These are phyloP conservation scores for Hygrocybe coccinea DNA, from an alignment of 768 basidiomycete genomes.

Conservation along the genomic window DNA sequence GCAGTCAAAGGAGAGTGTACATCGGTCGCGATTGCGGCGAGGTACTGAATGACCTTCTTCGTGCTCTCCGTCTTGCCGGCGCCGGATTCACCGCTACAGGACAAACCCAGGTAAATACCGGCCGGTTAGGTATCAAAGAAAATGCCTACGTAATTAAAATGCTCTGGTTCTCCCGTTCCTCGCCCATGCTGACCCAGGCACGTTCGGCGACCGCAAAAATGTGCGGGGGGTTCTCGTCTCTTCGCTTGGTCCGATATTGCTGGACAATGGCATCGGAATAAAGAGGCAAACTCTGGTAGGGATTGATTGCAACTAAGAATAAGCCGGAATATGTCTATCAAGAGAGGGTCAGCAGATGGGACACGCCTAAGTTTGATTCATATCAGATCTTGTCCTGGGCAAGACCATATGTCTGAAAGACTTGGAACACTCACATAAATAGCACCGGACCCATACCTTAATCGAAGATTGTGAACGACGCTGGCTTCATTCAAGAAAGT, in stretches of 20 bases:
- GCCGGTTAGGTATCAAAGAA: not conserved
- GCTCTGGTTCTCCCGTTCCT: slow-evolving; percentile 94
- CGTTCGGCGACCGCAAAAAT: slow-evolving; percentile 96
- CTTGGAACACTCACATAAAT: slow-evolving; percentile 69
- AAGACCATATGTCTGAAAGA: not conserved
- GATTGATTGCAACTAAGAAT: slow-evolving; percentile 98
- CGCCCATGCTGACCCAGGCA: slow-evolving; percentile 98
- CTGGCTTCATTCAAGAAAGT: slow-evolving; percentile 98
- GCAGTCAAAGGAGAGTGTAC: slow-evolving; percentile 50
- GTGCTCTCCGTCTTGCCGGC: slow-evolving; percentile 99
- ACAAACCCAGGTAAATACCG: slow-evolving; percentile 10
- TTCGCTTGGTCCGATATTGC: slow-evolving; percentile 83
- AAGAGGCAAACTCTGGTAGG: slow-evolving; percentile 86
- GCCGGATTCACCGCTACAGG: slow-evolving; percentile 86
- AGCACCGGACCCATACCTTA: slow-evolving; percentile 84
- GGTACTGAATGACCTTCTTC: slow-evolving; percentile 99
- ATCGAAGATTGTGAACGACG: slow-evolving; percentile 94
- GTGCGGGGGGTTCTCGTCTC: slow-evolving; percentile 92
- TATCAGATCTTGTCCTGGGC: slow-evolving; percentile 1
- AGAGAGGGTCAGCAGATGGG: slow-evolving; percentile 8
- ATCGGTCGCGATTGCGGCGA: slow-evolving; percentile 93
- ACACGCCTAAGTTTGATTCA: slow-evolving; percentile 2
- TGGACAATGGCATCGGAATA: slow-evolving; percentile 86
- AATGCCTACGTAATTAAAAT: slow-evolving; percentile 89
- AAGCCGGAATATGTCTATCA: slow-evolving; percentile 87